Base-by-base conservation (phyloP, 768 basidiomycete genomes). In the Pleurotus djamor region DNA sequence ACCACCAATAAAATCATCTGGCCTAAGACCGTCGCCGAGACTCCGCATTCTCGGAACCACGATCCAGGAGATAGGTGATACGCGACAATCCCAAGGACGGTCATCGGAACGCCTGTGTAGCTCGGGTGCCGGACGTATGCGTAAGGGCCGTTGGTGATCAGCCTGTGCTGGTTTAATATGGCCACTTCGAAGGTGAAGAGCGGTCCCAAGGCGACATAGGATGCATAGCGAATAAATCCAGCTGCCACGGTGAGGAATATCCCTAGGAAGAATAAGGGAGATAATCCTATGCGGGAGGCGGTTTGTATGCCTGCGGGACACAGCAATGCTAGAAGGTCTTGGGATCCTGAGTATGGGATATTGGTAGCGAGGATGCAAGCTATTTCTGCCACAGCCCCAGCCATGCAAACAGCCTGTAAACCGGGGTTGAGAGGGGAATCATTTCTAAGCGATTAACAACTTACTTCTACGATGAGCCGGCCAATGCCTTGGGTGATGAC, bases 181-280 rank as follows among this genome's bases (percentile, higher is more conserved):
- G 72, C 74, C 72, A 83, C 71, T 65, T 83, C 79, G 58, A 82
- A 84, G 0, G 83, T 85, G 65, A 83, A 83, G 47, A 80, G 64
- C 1, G 54, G 65, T 4, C 81, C 82, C 13, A 85, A 72, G 38
- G 76, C 77, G 38, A 72, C 68, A 65, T 79, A 85, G 61, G 81
- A 82, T 10, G 59, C 48, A 60, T 68, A 68, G 21, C 82, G 74
- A 52, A 81, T 72, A 51, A 72, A 75, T 0, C 76, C 78, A 12
- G 81, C 83, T 0, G 73, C 21, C 21, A 69, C 64, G 12, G 72
- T 71, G 52, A 83, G 64, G n/a, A 68, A 54, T 21, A 71, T 72
- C 2, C 80, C 83, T 7, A 74, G 35, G 44, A 81, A 47, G 59
- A 76, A 78, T 33, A 67, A 28, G 0, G 67, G 57, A 1, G 77